Evolutionary conservation across 1,284 basidiomycete genomes (phyloP), one percentile per base, ranked within the genome.

Genomic region (Melampsora americana): DNA sequence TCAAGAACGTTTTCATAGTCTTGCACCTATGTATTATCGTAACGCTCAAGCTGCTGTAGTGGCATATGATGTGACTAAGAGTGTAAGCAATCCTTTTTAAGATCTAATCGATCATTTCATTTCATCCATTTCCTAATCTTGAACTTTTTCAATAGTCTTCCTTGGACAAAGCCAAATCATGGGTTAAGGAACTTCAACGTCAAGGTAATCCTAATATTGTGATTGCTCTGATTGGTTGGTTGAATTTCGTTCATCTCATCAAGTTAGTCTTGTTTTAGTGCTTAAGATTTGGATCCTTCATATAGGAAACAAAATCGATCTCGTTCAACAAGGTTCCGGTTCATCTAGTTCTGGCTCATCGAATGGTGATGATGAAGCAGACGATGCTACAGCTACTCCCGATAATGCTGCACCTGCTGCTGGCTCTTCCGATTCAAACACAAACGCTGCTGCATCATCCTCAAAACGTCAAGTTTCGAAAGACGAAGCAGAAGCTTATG

Each of bases 121-220:
- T 23, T 73, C 2, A 18, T 42, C n/a, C n/a, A n/a, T 66, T 44
- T 14, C 16, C 23, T 66, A 3, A 65, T 66, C 46, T 12, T 30
- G 16, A 62, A 30, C 20, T 26, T 53, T 20, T 14, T 66, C 3
- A 39, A 66, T 39, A 85, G 77, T 88, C 91, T 75, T 97, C 94
- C 80, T 88, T 99, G 78, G 96, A 99, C 84, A 99, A 99, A 84
- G 95, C 95, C 77, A 99, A 99, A 86, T 94, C 93, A 46, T 99
- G 95, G 95, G 95, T 99, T 79, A 99, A 98, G 86, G 95, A 99
- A 85, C 87, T 99, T 32, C 96, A 99, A 84, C 89, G 96, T 79
- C 95, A 99, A 83, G 95, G 96, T 50, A 98, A 96, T 84, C 95
- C 95, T 48, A 98, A 97, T 84, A 98, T 99, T 82, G 94, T 99